These are phyloP conservation scores for Clarireedia paspali DNA, from an alignment of 2,329 filamentous ascomycete genomes.

Conservation along the genomic window DNA sequence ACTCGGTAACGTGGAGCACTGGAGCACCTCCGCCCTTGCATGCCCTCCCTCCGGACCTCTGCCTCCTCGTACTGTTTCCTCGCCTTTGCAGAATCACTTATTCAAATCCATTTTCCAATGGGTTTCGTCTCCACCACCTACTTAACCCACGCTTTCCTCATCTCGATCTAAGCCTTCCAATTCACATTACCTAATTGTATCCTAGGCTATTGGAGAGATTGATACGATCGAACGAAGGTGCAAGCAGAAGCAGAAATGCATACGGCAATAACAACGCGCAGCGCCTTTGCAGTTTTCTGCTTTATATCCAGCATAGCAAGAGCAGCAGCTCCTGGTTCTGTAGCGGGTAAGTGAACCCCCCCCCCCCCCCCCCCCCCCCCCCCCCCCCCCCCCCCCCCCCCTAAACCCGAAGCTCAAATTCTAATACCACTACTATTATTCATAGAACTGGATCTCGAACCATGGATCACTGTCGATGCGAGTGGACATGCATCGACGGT, in stretches of 20 bases:
- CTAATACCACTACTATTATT: not conserved
- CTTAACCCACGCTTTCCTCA: too few species aligned
- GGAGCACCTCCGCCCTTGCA: not conserved
- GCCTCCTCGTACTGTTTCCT: not conserved
- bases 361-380: too few species aligned
- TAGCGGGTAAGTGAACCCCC: not conserved
- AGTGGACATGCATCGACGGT: slow-evolving; percentile 22
- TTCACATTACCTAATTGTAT: too few species aligned
- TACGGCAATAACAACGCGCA: not conserved
- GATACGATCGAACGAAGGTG: too few species aligned
- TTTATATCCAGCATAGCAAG: not conserved
- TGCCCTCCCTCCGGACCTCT: not conserved
- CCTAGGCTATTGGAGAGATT: too few species aligned
- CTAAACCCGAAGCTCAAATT: not conserved
- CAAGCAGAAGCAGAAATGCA: not conserved
- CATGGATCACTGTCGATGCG: slow-evolving; percentile 25
- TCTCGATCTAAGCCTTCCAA: too few species aligned
- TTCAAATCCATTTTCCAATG: too few species aligned
- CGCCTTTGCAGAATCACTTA: not conserved
- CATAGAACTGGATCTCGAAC: slow-evolving; percentile 11
- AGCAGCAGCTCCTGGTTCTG: not conserved
- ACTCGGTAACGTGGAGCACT: not conserved
- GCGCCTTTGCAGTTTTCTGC: not conserved
- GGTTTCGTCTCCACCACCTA: too few species aligned
- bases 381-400: not conserved